Conservation (phyloP, 192 early-diverging fungal genomes). For the Entomortierella beljakovae region DNA sequence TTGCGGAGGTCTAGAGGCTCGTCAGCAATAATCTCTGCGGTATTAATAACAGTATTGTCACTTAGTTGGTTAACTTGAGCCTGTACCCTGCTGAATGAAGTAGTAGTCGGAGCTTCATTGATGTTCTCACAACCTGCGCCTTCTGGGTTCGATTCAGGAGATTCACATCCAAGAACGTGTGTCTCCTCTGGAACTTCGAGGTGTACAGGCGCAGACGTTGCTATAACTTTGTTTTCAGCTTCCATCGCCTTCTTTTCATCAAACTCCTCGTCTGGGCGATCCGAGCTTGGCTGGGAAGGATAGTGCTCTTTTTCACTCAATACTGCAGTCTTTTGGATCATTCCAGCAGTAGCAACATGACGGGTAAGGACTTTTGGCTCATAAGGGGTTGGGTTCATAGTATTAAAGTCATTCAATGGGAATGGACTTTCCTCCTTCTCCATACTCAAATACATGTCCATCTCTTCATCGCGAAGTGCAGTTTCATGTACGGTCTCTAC, state of each 20-base stretch:
- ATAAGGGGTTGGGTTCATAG: slow-evolving; percentile 33
- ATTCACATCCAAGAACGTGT: slow-evolving; percentile 35
- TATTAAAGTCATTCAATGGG: slow-evolving; percentile 25
- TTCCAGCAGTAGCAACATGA: neutral
- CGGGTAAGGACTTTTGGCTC: slow-evolving; percentile 37
- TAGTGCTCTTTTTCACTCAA: slow-evolving; percentile 20
- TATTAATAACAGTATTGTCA: neutral
- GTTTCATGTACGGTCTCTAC: slow-evolving; percentile 14
- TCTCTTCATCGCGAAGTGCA: slow-evolving; percentile 28
- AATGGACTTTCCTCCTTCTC: slow-evolving; percentile 46
- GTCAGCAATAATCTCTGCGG: neutral
- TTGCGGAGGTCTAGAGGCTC: slow-evolving; percentile 7
- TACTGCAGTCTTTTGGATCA: slow-evolving; percentile 28
- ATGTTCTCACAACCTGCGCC: neutral
- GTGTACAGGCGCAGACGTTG: neutral
- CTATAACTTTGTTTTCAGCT: slow-evolving; percentile 7
- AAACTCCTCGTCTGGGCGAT: slow-evolving; percentile 1
- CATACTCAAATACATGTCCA: slow-evolving; percentile 47
- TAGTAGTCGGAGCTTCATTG: neutral
- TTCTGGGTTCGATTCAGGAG: slow-evolving; percentile 21
- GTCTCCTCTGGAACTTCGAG: slow-evolving; percentile 14
- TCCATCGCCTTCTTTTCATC: slow-evolving; percentile 26
- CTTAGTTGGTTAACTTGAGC: neutral
- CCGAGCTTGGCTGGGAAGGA: neutral
- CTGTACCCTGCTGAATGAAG: slow-evolving; percentile 4